phyloP scores from a whole-genome alignment of 1,284 basidiomycete genomes.

The Rhodotorula sp. region DNA sequence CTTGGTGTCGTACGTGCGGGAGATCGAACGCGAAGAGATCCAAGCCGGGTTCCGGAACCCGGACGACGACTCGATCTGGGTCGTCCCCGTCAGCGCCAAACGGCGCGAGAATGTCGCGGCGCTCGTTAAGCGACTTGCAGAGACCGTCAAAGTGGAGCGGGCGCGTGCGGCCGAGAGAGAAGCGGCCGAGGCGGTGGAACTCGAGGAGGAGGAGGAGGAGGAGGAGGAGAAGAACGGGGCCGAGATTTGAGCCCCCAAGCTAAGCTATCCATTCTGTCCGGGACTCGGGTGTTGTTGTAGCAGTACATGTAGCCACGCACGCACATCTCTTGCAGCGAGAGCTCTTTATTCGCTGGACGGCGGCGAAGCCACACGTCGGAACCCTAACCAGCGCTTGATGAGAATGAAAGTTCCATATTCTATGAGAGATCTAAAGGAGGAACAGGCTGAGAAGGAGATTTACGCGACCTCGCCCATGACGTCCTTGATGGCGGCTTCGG shows the following conservation, averaged over 20 bases:
- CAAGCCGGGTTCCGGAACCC: slow-evolving; percentile 61
- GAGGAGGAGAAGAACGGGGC: neutral
- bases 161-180: slow-evolving; percentile 48
- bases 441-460: too few relatives aligned
- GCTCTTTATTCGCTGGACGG: neutral
- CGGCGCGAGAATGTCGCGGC: slow-evolving; percentile 70
- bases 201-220: neutral
- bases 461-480: slow-evolving; percentile 14
- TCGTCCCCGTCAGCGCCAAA: slow-evolving; percentile 77
- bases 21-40: slow-evolving; percentile 59
- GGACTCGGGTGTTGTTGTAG: neutral
- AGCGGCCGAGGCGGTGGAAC: slow-evolving; percentile 37
- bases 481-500: slow-evolving; percentile 24
- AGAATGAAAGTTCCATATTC: too few relatives aligned
- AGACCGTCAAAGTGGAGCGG: slow-evolving; percentile 63
- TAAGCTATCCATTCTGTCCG: neutral
- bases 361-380: too few relatives aligned
- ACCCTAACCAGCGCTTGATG: too few relatives aligned
- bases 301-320: neutral
- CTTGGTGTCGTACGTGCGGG: slow-evolving; percentile 9
- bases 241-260: too few relatives aligned
- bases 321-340: neutral
- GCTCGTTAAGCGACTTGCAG: slow-evolving; percentile 64
- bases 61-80: slow-evolving; percentile 49
- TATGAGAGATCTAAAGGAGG: neutral